Evolutionary conservation across 306 rosid genomes (phyloP), one percentile per base, ranked within the genome.

Genomic region (Lablab purpureus): DNA sequence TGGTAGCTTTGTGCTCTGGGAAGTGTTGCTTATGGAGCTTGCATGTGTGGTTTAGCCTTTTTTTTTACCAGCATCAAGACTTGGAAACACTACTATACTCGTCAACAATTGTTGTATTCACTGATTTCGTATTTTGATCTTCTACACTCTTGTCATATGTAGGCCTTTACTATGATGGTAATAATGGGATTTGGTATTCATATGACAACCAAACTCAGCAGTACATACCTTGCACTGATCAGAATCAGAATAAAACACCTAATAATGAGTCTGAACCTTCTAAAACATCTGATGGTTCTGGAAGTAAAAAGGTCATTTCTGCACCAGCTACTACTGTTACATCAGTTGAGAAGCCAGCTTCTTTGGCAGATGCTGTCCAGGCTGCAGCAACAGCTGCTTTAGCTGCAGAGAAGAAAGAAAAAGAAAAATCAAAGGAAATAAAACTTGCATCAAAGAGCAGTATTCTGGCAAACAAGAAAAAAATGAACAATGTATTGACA

Each of bases 391-490:
- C 94, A 32, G 97, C 97, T 64, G 98, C 98, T 46, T 86, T 90
- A 81, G 97, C 99, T 82, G 97, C 99, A 15, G 99, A 95, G 87
- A 95, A 89, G 91, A 92, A 86, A 82, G 99, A 94, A 79, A 94
- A 90, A 70, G 99, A 95, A 82, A 95, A 74, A 87, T 70, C 80
- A 27, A 95, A 93, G 86, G 99, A 95, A 88, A 92, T 95, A 59
- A 95, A 95, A 78, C 90, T 95, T 69, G 98, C 99, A 77, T 95
- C 96, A 70, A 95, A 91, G 80, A 95, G 91, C 87, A 95, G 98
- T 84, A 89, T 95, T 88, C 82, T 95, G 76, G 98, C 99, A 75
- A 95, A 85, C 80, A 95, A 95, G 88, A 93, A 93, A 88, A 95
- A 95, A 84, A 95, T 95, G 96, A 95, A 83, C 85, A 95, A 92